Evolutionary conservation across 768 basidiomycete genomes (phyloP), one percentile per base, ranked within the genome.

Genomic region (Hygrophorus pudorinus): DNA sequence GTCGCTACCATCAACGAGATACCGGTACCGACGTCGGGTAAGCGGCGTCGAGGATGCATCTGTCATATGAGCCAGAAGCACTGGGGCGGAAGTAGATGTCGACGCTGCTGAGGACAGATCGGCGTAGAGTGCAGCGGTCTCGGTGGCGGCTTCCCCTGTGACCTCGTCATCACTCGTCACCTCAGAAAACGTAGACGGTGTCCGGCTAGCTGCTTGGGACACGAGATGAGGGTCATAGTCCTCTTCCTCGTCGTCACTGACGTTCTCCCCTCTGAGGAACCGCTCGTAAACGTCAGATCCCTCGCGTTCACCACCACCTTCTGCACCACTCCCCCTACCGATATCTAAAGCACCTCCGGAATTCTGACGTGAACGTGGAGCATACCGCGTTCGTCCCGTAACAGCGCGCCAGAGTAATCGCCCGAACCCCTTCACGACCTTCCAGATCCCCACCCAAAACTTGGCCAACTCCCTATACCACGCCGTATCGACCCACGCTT

Each of bases 211-310:
- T 30, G 34, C 27, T 14, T 27, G 38, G 6, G n/a, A 29, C 42
- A 20, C 33, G n/a, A 38, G 34, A 6, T 6, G 30, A 27, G 51
- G 51, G 5, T 52, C 54, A n/a, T 53, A 27, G 42, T 62, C 61
- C 7, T 61, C 61, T 14, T 70, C 70, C 24, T 24, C 24, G 17
- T 67, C 66, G 29, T 62, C 57, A n/a, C 49, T 65, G 6, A 69
- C 64, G 38, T 63, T 63, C 42, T 83, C 81, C 9, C 79, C 83
- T 12, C 71, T 65, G 48, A 83, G 60, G 52, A 85, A 85, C 27
- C 72, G 65, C 46, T 62, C 58, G 56, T 83, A 84, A 1, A 72
- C 46, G 30, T 68, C 66, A 20, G 54, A 60, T 4, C 68, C 67
- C 17, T 40, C 38, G 45, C 39, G 63, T 18, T 54, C 61, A 3